phyloP scores from a whole-genome alignment of 2,329 filamentous ascomycete species.

The Macrophomina pseudophaseolina region DNA sequence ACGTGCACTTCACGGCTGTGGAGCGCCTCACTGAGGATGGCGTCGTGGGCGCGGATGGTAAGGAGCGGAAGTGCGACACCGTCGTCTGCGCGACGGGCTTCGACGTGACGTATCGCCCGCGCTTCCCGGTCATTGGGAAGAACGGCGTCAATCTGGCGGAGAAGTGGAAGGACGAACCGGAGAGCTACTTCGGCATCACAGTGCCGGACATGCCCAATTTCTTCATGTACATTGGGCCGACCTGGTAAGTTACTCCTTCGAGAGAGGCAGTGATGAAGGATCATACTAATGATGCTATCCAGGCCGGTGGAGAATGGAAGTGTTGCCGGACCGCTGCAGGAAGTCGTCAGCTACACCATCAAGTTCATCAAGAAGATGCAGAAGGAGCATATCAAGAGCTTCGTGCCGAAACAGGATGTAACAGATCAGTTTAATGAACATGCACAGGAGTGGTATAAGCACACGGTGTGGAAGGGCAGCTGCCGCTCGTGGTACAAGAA shows the following conservation, averaged over 20 bases:
- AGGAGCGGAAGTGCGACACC: slow-evolving; percentile 48
- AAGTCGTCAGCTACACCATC: slow-evolving; percentile 48
- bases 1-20: slow-evolving; percentile 57
- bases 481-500: slow-evolving; percentile 56
- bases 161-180: slow-evolving; percentile 47
- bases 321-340: slow-evolving; percentile 48
- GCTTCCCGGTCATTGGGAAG: slow-evolving; percentile 51
- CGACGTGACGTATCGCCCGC: slow-evolving; percentile 50
- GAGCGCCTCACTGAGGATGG: slow-evolving; percentile 52
- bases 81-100: slow-evolving; percentile 55
- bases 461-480: slow-evolving; percentile 55
- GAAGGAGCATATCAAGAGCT: slow-evolving; percentile 50
- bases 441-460: slow-evolving; percentile 54
- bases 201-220: slow-evolving; percentile 52
- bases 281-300: neutral
- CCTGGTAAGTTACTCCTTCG: slow-evolving; percentile 32
- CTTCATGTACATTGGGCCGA: slow-evolving; percentile 49
- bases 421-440: slow-evolving; percentile 52
- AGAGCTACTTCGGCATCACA: slow-evolving; percentile 49
- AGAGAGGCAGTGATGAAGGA: too few species aligned
- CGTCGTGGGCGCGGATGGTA: slow-evolving; percentile 50
- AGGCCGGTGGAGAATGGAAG: slow-evolving; percentile 54
- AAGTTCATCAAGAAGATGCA: slow-evolving; percentile 54
- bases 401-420: slow-evolving; percentile 47
- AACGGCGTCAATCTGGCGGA: slow-evolving; percentile 47